Percentiles rank a stretch among this genome's conserved stretches.
Conservation (phyloP, 768 basidiomycete genomes). For the Leccinum ochraceum region DNA sequence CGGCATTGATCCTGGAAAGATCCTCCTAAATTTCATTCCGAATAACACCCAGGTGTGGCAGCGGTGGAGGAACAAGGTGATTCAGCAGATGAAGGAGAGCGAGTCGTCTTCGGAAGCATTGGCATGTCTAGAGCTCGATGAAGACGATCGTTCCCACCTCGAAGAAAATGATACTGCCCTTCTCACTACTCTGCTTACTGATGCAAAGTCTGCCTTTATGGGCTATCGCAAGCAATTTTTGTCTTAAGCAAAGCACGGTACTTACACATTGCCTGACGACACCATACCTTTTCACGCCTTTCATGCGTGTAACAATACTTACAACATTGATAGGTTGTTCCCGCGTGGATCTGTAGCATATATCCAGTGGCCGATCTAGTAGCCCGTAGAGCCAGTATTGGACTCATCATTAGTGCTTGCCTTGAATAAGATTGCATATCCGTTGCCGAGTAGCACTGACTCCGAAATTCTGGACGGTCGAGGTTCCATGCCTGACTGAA, state of each 20-base stretch:
- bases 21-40: conserved; percentile 24
- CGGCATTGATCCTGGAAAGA: conserved; percentile 10
- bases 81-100: conserved; percentile 17
- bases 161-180: conserved; percentile 12
- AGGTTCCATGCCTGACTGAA: neutral
- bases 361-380: neutral
- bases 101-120: neutral
- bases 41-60: conserved; percentile 28
- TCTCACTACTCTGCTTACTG: conserved; percentile 18
- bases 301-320: neutral
- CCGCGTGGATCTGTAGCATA: neutral
- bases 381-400: neutral
- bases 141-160: conserved; percentile 12
- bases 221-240: conserved; percentile 16
- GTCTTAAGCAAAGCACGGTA: neutral
- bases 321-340: neutral
- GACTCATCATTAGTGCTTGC: neutral
- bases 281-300: neutral
- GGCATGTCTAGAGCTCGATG: conserved; percentile 2
- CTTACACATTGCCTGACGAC: neutral
- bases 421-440: neutral
- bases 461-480: neutral
- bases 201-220: conserved; percentile 22
- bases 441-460: neutral
- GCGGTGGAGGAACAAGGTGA: conserved; percentile 27